These are phyloP conservation scores for Acorus gramineus DNA, from an alignment of 106 monocot genomes.

Conservation along the genomic window DNA sequence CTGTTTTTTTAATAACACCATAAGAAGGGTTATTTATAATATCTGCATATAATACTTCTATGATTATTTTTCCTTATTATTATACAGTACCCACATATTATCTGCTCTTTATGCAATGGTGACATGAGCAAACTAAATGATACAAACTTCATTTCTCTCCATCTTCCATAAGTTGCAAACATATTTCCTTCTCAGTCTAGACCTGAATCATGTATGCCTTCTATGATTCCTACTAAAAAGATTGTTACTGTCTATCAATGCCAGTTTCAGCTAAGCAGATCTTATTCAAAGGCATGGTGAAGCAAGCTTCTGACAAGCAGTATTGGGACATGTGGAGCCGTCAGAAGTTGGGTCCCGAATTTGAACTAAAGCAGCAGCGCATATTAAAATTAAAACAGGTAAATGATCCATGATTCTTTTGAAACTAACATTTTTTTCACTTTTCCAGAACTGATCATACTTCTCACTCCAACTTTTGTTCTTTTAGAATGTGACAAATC, in stretches of 20 bases:
- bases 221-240: not conserved
- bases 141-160: too few relatives aligned
- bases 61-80: too few relatives aligned
- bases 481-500: conserved; percentile 65
- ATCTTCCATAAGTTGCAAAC: too few relatives aligned
- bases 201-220: not conserved
- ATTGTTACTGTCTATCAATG: conserved; percentile 6
- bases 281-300: conserved; percentile 72
- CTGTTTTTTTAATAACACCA: too few relatives aligned
- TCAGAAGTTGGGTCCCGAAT: conserved; percentile 77
- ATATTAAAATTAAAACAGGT: conserved; percentile 70
- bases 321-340: conserved; percentile 87
- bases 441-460: not conserved
- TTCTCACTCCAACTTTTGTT: not conserved
- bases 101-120: too few relatives aligned
- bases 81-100: too few relatives aligned
- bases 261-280: conserved; percentile 74
- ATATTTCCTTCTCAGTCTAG: too few relatives aligned
- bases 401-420: not conserved
- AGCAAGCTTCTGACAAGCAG: conserved; percentile 61
- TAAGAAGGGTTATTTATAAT: too few relatives aligned
- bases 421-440: not conserved
- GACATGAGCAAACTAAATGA: too few relatives aligned
- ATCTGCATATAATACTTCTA: too few relatives aligned
- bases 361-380: conserved; percentile 71